Conservation (phyloP, 78 protist genomes). For the Isochrysis galbana region DNA sequence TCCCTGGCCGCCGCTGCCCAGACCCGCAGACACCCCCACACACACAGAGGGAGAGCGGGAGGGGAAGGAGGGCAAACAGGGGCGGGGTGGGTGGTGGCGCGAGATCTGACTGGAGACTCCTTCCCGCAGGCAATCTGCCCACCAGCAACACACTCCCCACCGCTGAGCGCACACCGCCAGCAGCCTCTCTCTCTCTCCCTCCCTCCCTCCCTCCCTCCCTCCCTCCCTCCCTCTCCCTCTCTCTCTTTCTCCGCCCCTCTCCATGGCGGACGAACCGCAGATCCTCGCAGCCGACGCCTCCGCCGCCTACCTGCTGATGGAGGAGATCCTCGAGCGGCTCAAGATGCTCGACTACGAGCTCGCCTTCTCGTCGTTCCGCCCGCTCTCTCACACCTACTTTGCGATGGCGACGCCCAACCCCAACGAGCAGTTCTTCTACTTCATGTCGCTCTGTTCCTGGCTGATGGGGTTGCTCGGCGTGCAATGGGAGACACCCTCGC, state of each 20-base stretch:
- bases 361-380: not conserved
- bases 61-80: too few species aligned
- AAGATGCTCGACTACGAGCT: conserved; percentile 24
- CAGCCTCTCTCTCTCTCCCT: not conserved
- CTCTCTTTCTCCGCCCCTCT: not conserved
- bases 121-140: too few species aligned
- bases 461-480: not conserved
- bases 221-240: not conserved
- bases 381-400: conserved; percentile 4
- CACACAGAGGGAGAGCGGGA: too few species aligned
- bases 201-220: not conserved
- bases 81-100: too few species aligned
- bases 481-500: not conserved
- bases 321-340: conserved; percentile 11
- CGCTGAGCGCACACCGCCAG: too few species aligned
- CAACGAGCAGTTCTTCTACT: conserved; percentile 5
- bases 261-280: not conserved
- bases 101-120: too few species aligned
- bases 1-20: too few species aligned
- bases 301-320: not conserved
- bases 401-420: not conserved
- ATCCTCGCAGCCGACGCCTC: not conserved
- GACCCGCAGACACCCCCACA: too few species aligned
- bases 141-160: too few species aligned
- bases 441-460: not conserved